Evolutionary conservation across 192 early-diverging fungal species (phyloP), one percentile per base, ranked within the genome.

Genomic region (Coemansia sp.): DNA sequence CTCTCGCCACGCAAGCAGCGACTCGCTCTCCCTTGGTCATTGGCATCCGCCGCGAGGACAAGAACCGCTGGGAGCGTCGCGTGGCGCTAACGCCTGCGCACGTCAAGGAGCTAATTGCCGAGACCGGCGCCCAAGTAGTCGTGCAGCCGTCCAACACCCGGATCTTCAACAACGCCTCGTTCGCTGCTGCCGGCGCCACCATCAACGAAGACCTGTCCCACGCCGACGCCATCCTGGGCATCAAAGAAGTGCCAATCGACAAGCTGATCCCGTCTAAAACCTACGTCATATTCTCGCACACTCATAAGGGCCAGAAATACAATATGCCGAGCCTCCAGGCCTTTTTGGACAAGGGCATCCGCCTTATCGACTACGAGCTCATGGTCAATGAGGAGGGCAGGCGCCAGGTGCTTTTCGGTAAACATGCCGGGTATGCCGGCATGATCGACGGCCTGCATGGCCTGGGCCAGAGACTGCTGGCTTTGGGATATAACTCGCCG

Each of bases 11-110:
- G 10, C 48, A 68, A 34, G 66, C 75, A n/a, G 25, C 63, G 0
- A 34, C 7, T 14, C 31, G 48, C 53, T 8, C 46, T 36, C 66
- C 77, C 12, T n/a, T 77, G 19, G 80, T 82, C 5, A 78, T 98
- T 27, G 97, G 91, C 9, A 90, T 98, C 70, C 91, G 97, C 4
- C 84, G 95, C 50, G 97, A 99, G 80, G 92, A 91, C 86, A 99
- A 99, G 84, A 96, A 96, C 85, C 85, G 91, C 32, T 99, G 97
- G 97, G 97, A 99, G 73, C 87, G 97, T 2, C 89, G 97, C 2
- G 94, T 93, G 15, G 90, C 97, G 19, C 80, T 99, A 32, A 91
- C 93, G 8, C 97, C 97, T 12, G 88, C 90, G 10, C 91, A 93
- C 31, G 89, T 99, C 72, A 87, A 91, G 51, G 80, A 86, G 45